Base-by-base conservation (phyloP, 305 asterid genomes). In the Rubia tinctorum region DNA sequence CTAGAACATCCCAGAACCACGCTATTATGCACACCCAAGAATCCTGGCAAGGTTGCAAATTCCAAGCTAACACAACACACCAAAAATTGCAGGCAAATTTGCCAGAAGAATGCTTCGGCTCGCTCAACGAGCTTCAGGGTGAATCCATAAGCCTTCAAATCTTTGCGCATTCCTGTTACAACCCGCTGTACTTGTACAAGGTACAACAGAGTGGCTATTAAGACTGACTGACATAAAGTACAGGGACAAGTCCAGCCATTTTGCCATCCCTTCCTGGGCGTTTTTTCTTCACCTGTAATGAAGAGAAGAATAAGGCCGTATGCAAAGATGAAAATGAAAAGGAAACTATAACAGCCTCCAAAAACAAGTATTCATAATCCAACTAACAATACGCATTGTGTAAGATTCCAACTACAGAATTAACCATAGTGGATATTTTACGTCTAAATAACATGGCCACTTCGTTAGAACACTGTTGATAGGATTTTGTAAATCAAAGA, bases 211-310 rank as follows among this genome's bases (percentile, higher is more conserved):
- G 12, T 39, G 39, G 53, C 72, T 74, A 37, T 91, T 86, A 92
- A 73, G 99, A 90, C 70, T 80, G 91, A 68, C 86, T 90, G 82
- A 95, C 96, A 76, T 95, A 95, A 18, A 95, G 96, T 77, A 95
- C 99, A 15, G 99, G 99, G 77, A 95, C 98, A 43, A 95, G 91
- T 59, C 99, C 99, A 3, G 96, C 95, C 92, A 87, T 84, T 87
- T 89, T 95, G 22, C 99, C 99, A 68, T 95, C 99, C 84, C 96
- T 86, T 44, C 98, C 97, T 1, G 96, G 95, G 18, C 96, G 95
- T 82, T 92, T 95, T 85, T 95, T 95, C 90, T 86, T 95, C 69
- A 95, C 99, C 98, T 95, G 96, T 75, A 83, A 49, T 44, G 39
- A 59, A 61, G 42, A 45, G 43, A 23, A 30, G 39, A 73, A 66